Percentiles rank a stretch among this genome's conserved stretches.
Conservation (phyloP, 179 eudicot species). For the Camellia oleifera region DNA sequence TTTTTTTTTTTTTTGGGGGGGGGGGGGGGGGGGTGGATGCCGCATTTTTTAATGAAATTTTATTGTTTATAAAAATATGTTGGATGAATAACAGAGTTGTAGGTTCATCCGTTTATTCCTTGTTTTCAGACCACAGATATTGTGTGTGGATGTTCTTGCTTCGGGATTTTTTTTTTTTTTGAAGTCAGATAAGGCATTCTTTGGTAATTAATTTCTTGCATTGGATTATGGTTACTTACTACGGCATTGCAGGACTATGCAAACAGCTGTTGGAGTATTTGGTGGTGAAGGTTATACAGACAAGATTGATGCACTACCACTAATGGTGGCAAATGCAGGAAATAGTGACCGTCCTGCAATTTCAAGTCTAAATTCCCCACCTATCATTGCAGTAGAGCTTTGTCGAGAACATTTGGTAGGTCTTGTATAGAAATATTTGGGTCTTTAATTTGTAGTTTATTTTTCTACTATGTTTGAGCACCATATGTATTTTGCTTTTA, state of each 20-base stretch:
- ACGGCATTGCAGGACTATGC: conserved; percentile 68
- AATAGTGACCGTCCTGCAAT: conserved; percentile 79
- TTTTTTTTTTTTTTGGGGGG: too few relatives aligned
- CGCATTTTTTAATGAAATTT: background rate
- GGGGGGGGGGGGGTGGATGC: too few relatives aligned
- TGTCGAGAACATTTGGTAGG: conserved; percentile 96
- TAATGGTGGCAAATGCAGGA: conserved; percentile 94
- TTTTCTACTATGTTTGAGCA: background rate
- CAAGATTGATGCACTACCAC: conserved; percentile 58
- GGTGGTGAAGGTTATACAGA: conserved; percentile 85
- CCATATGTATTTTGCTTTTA: background rate
- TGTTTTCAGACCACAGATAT: background rate
- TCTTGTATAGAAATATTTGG: background rate
- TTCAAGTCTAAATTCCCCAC: conserved; percentile 83
- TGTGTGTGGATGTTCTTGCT: background rate
- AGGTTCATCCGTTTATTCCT: background rate
- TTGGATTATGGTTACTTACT: conserved; percentile 17
- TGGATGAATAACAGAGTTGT: background rate
- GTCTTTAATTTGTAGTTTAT: background rate
- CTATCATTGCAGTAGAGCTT: conserved; percentile 75
- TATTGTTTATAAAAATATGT: background rate
- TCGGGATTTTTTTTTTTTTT: background rate
- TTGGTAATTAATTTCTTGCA: background rate
- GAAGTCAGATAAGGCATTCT: background rate
- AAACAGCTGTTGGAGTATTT: conserved; percentile 96